These are phyloP conservation scores for Metschnikowia drakensbergensis DNA, from an alignment of 805 yeast genomes.

Conservation along the genomic window DNA sequence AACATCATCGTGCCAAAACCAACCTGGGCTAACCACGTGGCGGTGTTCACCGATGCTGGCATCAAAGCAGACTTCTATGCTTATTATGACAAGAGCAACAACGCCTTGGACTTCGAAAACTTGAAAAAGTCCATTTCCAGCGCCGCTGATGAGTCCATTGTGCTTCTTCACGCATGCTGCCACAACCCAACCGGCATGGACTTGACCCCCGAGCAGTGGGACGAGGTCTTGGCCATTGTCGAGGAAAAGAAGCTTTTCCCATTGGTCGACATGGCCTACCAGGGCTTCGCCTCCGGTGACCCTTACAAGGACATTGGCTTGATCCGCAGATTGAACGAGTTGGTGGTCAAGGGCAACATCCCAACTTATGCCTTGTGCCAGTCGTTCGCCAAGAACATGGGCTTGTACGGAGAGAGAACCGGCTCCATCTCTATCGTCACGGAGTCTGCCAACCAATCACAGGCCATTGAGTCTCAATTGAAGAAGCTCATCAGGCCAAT, in stretches of 20 bases:
- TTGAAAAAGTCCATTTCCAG: conserved; percentile 54
- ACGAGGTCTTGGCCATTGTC: conserved; percentile 61
- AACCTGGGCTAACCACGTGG: conserved; percentile 92
- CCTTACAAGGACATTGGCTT: conserved; percentile 62
- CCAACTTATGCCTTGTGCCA: conserved; percentile 52
- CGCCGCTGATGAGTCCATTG: conserved; percentile 57
- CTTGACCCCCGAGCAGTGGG: conserved; percentile 80
- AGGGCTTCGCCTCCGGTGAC: conserved; percentile 88
- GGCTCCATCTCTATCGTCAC: conserved; percentile 73
- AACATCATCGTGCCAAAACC: conserved; percentile 77
- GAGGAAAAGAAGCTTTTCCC: conserved; percentile 63
- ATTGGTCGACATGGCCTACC: conserved; percentile 90
- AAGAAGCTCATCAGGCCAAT: conserved; percentile 80
- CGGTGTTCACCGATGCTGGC: conserved; percentile 74
- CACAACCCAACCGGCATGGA: conserved; percentile 98
- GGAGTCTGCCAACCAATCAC: conserved; percentile 49
- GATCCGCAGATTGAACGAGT: conserved; percentile 43
- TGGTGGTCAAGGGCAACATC: conserved; percentile 47
- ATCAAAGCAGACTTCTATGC: conserved; percentile 58
- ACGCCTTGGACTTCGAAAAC: conserved; percentile 62
- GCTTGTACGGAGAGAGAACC: conserved; percentile 52
- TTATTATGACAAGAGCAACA: conserved; percentile 62
- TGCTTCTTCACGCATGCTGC: conserved; percentile 89
- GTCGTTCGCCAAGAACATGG: conserved; percentile 48
- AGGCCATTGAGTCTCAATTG: conserved; percentile 70